Conservation (phyloP, 2,329 filamentous ascomycete species). For the Helicocarpus griseus region DNA sequence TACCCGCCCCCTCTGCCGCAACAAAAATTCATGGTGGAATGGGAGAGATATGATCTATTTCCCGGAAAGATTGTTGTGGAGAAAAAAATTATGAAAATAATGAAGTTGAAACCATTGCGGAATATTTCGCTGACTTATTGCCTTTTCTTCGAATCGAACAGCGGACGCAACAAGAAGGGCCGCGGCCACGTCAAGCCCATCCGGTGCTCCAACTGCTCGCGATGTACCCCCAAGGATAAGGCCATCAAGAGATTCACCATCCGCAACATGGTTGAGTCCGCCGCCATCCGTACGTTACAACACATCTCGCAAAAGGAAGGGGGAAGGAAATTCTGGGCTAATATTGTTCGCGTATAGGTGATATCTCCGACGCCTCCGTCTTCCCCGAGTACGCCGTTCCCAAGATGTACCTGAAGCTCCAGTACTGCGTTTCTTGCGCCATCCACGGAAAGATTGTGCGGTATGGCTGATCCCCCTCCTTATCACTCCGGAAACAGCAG, state of each 20-base stretch:
- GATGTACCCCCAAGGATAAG: slow-evolving; percentile 98
- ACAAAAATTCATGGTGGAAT: background rate
- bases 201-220: slow-evolving; percentile 79
- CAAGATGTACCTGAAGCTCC: slow-evolving; percentile 99
- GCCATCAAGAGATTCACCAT: slow-evolving; percentile 99
- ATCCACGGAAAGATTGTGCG: slow-evolving; percentile 99
- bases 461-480: slow-evolving; percentile 52
- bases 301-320: background rate
- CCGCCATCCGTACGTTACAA: slow-evolving; percentile 83
- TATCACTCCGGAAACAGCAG: background rate
- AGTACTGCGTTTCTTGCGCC: slow-evolving; percentile 99
- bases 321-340: background rate
- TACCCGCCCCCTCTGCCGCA: background rate
- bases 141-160: slow-evolving; percentile 28
- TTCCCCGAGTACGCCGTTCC: slow-evolving; percentile 98
- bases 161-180: slow-evolving; percentile 99
- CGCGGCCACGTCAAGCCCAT: slow-evolving; percentile 99
- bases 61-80: too few relatives aligned
- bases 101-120: background rate
- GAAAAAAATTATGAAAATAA: background rate
- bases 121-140: slow-evolving; percentile 6
- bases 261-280: slow-evolving; percentile 99
- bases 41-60: background rate
- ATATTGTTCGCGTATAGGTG: slow-evolving; percentile 52
- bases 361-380: slow-evolving; percentile 99